phyloP scores from a whole-genome alignment of 495 filamentous ascomycete species.

The Annulohypoxylon stygium region DNA sequence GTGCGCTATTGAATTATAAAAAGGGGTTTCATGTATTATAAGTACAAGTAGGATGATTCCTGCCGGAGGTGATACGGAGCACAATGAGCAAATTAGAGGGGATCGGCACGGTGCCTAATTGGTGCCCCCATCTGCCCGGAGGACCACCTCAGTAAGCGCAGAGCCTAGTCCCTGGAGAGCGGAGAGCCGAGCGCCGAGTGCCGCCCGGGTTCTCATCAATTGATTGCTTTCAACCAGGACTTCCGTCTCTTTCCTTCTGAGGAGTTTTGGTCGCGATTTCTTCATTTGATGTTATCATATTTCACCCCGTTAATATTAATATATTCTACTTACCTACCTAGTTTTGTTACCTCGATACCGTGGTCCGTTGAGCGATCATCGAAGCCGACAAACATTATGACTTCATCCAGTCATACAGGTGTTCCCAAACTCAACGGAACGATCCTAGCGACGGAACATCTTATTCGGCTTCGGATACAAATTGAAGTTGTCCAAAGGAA shows the following conservation, averaged over 20 bases:
- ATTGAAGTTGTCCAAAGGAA: no score
- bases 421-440: background rate
- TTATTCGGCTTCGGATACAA: background rate
- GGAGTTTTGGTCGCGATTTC: background rate
- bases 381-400: background rate
- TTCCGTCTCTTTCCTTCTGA: background rate
- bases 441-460: background rate
- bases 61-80: background rate
- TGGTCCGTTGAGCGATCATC: no score
- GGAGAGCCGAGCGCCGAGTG: background rate
- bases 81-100: slow-evolving; percentile 1
- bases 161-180: background rate
- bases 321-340: background rate
- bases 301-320: background rate
- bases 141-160: background rate
- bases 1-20: no score
- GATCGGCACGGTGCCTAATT: background rate
- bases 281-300: background rate
- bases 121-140: background rate
- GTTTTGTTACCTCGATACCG: no score
- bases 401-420: background rate
- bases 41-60: background rate
- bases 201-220: slow-evolving; percentile 14
- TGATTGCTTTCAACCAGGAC: background rate
- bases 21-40: background rate